These are phyloP conservation scores for Boletus rubescentipes DNA, from an alignment of 768 basidiomycete genomes.

Conservation along the genomic window DNA sequence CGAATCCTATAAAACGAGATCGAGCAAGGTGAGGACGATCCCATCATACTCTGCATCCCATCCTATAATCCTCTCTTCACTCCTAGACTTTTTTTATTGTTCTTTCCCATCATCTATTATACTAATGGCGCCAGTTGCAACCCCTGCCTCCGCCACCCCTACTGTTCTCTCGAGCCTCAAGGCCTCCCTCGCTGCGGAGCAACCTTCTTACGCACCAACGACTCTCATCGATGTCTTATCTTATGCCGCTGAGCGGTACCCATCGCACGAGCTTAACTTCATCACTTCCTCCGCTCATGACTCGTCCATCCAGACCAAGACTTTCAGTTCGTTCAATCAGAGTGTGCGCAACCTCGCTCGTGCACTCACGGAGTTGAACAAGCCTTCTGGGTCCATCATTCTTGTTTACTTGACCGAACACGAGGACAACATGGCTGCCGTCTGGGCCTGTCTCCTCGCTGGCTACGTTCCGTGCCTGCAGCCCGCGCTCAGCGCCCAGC, in stretches of 20 bases:
- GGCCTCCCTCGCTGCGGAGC: not conserved
- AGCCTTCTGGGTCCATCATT: slow-evolving; percentile 25
- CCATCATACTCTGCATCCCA: not conserved
- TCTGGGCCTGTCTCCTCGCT: slow-evolving; percentile 33
- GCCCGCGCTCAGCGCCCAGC: slow-evolving; percentile 35
- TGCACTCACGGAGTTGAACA: slow-evolving; percentile 25
- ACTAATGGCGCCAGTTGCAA: slow-evolving; percentile 10
- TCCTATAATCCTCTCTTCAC: not conserved
- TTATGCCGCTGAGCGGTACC: slow-evolving; percentile 19
- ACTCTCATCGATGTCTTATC: slow-evolving; percentile 25
- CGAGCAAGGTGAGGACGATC: too few relatives aligned
- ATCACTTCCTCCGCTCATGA: slow-evolving; percentile 31
- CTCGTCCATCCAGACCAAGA: slow-evolving; percentile 27
- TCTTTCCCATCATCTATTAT: not conserved
- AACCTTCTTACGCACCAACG: slow-evolving; percentile 12
- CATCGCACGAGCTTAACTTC: slow-evolving; percentile 26
- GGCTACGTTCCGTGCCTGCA: slow-evolving; percentile 33
- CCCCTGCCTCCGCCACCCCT: not conserved
- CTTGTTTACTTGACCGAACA: slow-evolving; percentile 34
- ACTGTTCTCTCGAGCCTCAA: slow-evolving; percentile 5
- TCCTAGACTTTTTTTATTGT: not conserved
- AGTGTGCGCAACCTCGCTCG: slow-evolving; percentile 14
- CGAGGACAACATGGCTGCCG: slow-evolving; percentile 33
- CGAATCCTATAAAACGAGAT: slow-evolving; percentile 8
- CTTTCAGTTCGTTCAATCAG: slow-evolving; percentile 22